These are phyloP conservation scores for Geotrichum reessii DNA, from an alignment of 1,139 yeast species.

Conservation along the genomic window DNA sequence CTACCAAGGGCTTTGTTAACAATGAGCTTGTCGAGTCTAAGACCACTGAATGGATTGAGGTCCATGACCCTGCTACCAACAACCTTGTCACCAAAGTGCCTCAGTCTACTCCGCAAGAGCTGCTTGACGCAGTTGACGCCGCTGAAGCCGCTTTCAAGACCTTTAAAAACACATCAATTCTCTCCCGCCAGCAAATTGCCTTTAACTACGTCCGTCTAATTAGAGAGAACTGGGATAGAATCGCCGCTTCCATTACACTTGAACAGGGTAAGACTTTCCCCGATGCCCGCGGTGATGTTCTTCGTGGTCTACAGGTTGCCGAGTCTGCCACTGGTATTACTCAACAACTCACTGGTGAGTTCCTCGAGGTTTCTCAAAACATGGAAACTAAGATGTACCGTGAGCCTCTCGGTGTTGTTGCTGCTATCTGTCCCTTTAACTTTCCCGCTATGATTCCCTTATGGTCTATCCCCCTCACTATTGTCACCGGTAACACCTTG, in stretches of 20 bases:
- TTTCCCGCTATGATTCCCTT: slow-evolving; percentile 86
- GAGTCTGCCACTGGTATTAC: slow-evolving; percentile 53
- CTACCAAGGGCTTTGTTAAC: slow-evolving; percentile 55
- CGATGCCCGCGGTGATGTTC: slow-evolving; percentile 75
- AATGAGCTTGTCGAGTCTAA: slow-evolving; percentile 54
- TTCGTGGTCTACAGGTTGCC: slow-evolving; percentile 77
- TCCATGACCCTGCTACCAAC: slow-evolving; percentile 75
- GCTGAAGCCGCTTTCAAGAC: slow-evolving; percentile 57
- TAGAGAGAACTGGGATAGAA: slow-evolving; percentile 61
- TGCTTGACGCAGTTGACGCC: slow-evolving; percentile 60
- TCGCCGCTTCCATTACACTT: slow-evolving; percentile 65
- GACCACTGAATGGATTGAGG: slow-evolving; percentile 59
- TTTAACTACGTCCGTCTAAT: slow-evolving; percentile 66
- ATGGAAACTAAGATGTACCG: slow-evolving; percentile 79
- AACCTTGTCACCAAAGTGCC: slow-evolving; percentile 63
- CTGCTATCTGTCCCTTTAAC: slow-evolving; percentile 69
- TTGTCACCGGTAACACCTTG: slow-evolving; percentile 74
- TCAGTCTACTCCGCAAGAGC: slow-evolving; percentile 62
- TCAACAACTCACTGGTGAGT: slow-evolving; percentile 59
- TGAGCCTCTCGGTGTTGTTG: slow-evolving; percentile 58
- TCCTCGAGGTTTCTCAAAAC: slow-evolving; percentile 64
- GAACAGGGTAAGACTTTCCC: slow-evolving; percentile 79
- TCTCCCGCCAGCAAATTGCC: slow-evolving; percentile 70
- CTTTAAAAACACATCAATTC: slow-evolving; percentile 56
- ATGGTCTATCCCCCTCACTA: slow-evolving; percentile 72